Percentiles rank a stretch among this genome's conserved stretches.
Conservation (phyloP, 2,329 filamentous ascomycete species). For the Coleophoma eucalyptorum region DNA sequence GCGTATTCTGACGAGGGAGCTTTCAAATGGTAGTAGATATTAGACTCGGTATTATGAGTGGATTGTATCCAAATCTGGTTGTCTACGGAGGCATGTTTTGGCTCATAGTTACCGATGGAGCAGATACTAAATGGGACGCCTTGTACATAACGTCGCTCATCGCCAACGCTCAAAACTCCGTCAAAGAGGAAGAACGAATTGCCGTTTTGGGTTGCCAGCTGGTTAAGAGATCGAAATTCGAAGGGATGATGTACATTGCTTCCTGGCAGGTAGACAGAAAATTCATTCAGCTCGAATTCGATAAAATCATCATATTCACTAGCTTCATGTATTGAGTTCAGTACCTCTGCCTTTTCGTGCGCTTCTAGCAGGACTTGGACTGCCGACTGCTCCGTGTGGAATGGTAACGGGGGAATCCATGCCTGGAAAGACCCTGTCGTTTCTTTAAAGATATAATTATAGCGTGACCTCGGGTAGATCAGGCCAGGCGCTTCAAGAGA, state of each 20-base stretch:
- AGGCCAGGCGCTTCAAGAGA: too few relatives aligned
- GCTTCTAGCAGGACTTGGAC: too few relatives aligned
- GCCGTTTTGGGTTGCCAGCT: conserved; percentile 37
- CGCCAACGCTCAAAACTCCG: conserved; percentile 49
- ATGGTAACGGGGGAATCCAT: too few relatives aligned
- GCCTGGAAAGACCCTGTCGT: too few relatives aligned
- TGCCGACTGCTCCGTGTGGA: too few relatives aligned
- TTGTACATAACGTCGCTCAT: conserved; percentile 43
- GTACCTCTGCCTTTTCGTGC: too few relatives aligned
- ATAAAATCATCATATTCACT: conserved; percentile 8
- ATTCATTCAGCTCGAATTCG: conserved; percentile 53
- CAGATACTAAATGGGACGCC: conserved; percentile 51
- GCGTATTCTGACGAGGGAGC: conserved; percentile 55
- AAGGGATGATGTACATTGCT: conserved; percentile 26
- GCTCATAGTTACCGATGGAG: conserved; percentile 64
- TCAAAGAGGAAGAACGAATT: conserved; percentile 50
- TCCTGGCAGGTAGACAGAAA: conserved; percentile 48
- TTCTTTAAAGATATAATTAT: too few relatives aligned
- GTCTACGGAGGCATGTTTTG: conserved; percentile 40
- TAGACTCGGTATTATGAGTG: conserved; percentile 29
- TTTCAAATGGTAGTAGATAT: conserved; percentile 62
- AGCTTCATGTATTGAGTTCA: too few relatives aligned
- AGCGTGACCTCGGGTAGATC: too few relatives aligned
- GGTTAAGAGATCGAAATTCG: conserved; percentile 53
- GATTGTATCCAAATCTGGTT: conserved; percentile 64